Conservation (phyloP, 2,329 filamentous ascomycete species). For the Blastomyces silverae region DNA sequence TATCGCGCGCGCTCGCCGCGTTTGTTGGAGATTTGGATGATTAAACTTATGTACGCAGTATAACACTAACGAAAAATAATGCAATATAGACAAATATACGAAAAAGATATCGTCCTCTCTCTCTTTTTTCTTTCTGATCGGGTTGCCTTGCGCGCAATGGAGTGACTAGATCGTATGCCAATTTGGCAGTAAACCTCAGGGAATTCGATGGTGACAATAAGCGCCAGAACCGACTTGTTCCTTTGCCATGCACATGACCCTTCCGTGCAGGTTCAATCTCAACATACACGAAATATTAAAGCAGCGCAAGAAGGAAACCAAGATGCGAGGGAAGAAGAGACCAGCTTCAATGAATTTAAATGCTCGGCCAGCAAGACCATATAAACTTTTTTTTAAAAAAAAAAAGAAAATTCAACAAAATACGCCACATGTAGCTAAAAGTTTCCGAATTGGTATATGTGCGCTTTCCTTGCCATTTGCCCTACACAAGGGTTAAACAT, state of each 20-base stretch:
- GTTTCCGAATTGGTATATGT: slow-evolving; percentile 9
- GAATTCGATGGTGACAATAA: background rate
- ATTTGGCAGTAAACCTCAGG: background rate
- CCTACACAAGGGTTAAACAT: background rate
- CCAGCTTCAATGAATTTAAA: background rate
- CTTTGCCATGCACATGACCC: background rate
- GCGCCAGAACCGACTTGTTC: background rate
- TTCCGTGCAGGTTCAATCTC: background rate
- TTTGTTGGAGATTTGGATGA: slow-evolving; percentile 1
- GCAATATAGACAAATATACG: background rate
- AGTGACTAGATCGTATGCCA: background rate
- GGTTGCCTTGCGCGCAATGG: background rate
- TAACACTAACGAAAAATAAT: slow-evolving; percentile 4
- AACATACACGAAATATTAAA: background rate
- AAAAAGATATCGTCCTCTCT: background rate
- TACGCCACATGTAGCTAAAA: background rate
- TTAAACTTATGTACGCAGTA: background rate
- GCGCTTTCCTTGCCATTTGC: slow-evolving; percentile 1
- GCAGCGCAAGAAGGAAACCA: background rate
- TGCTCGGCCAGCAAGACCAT: slow-evolving; percentile 1
- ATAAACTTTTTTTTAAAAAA: background rate
- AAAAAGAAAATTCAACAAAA: background rate
- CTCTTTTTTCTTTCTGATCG: background rate
- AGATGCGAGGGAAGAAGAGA: background rate
- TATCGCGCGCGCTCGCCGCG: background rate